These are phyloP conservation scores for Hypsizygus ulmarius DNA, from an alignment of 1,284 basidiomycete species.

Conservation along the genomic window DNA sequence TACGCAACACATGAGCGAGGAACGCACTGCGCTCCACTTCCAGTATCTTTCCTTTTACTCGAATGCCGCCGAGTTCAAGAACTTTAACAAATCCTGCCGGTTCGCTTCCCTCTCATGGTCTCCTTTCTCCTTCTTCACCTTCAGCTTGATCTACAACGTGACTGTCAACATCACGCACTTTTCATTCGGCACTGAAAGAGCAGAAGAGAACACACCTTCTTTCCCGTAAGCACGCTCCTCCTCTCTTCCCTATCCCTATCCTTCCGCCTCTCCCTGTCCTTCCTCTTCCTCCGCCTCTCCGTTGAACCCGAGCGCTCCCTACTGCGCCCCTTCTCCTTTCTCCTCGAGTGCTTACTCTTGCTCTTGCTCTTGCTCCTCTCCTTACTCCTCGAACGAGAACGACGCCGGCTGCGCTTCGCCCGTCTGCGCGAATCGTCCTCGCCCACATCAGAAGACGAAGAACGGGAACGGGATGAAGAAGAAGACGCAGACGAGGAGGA, in stretches of 20 bases:
- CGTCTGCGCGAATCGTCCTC: conserved; percentile 4
- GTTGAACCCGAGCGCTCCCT: conserved; percentile 25
- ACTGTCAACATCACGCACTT: conserved; percentile 1
- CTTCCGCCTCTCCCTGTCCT: conserved; percentile 29
- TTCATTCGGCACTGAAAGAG: neutral
- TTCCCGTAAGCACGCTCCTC: conserved; percentile 52
- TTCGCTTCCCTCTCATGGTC: conserved; percentile 55
- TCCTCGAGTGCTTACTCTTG: conserved; percentile 11
- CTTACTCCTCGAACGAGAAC: conserved; percentile 12
- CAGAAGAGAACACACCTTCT: conserved; percentile 39
- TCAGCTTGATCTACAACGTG: conserved; percentile 50
- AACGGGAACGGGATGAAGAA: conserved; percentile 5
- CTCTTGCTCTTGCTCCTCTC: conserved; percentile 4
- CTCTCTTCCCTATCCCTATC: conserved; percentile 33
- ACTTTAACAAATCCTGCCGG: conserved; percentile 47
- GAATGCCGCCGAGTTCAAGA: conserved; percentile 53
- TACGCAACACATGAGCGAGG: too few species aligned
- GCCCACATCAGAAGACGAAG: conserved; percentile 5
- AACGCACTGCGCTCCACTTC: neutral
- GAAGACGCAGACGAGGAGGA: conserved; percentile 7
- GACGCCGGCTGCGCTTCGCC: conserved; percentile 10
- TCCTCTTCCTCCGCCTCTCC: conserved; percentile 23
- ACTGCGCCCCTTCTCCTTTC: conserved; percentile 12
- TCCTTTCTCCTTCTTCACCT: conserved; percentile 53
- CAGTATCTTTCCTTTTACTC: conserved; percentile 30